Base-by-base conservation (phyloP, 306 rosid genomes). In the Acacia melanoxylon region DNA sequence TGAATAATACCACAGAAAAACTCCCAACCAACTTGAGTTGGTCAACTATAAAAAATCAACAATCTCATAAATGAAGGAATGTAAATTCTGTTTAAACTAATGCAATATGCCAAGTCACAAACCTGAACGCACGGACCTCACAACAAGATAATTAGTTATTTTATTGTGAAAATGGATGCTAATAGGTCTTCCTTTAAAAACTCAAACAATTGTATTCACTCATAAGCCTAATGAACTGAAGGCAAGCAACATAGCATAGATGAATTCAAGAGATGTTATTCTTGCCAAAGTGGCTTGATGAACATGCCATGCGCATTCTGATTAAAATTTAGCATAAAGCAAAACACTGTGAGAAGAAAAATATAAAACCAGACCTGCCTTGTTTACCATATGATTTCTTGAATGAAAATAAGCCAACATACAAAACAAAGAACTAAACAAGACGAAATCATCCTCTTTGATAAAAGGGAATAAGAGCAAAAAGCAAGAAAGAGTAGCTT, bases 391-490 rank as follows among this genome's bases (percentile, higher is more conserved):
- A 59, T 67, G 41, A 52, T 41, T 49, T 49, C 37, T 61, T 48
- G 8, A 58, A 46, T 68, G 78, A 67, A 74, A 59, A 25, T 40
- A 56, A 9, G 51, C 33, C 25, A 25, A 76, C 45, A 65, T 51
- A 63, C 68, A 76, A 77, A 83, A 41, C 19, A 67, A 68, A 8
- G 31, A 77, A 24, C 10, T 15, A 63, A 85, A 77, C 44, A 81
- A 51, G 41, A 35, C 41, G 52, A 71, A 75, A 40, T 29, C 17
- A 37, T 33, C 65, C 65, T 10, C 24, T 4, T 13, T 27, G 76
- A 45, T 27, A 15, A 48, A 29, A 52, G 62, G 62, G 61, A 27
- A 48, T 25, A 44, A 17, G 42, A 24, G 24, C 16, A 48, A 48
- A 72, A 6, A 17, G 52, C 45, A 72, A 59, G 61, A 59, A 35